These are phyloP conservation scores for Babjeviella inositovora DNA, from an alignment of 805 yeast genomes.

Conservation along the genomic window DNA sequence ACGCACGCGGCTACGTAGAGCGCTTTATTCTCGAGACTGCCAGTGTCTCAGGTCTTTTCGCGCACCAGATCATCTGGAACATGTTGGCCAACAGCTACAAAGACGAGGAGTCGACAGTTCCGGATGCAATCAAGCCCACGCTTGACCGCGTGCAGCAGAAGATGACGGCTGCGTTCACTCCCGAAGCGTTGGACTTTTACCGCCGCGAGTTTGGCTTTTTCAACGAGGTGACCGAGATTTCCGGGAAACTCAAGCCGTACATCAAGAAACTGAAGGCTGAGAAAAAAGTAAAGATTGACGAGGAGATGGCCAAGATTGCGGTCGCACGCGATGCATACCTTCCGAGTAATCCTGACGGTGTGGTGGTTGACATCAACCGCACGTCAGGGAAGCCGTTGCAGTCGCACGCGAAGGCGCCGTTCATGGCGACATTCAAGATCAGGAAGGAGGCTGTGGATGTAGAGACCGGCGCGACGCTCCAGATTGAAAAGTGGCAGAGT, in stretches of 20 bases:
- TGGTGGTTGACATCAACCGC: slow-evolving; percentile 81
- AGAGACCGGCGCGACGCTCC: slow-evolving; percentile 9
- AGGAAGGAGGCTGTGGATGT: slow-evolving; percentile 33
- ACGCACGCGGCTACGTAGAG: slow-evolving; percentile 70
- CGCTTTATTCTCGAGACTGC: slow-evolving; percentile 86
- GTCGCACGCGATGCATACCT: slow-evolving; percentile 76
- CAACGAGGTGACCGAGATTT: slow-evolving; percentile 79
- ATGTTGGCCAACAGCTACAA: slow-evolving; percentile 85
- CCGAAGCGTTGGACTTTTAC: slow-evolving; percentile 50
- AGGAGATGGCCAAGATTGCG: slow-evolving; percentile 71
- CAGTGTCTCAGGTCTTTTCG: slow-evolving; percentile 75
- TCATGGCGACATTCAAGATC: slow-evolving; percentile 89
- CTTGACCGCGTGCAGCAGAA: slow-evolving; percentile 56
- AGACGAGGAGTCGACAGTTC: slow-evolving; percentile 73
- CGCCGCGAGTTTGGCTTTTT: slow-evolving; percentile 79
- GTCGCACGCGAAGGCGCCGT: slow-evolving; percentile 98
- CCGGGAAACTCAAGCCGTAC: slow-evolving; percentile 89
- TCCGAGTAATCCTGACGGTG: slow-evolving; percentile 95
- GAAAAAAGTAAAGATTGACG: slow-evolving; percentile 90
- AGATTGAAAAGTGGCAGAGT: slow-evolving; percentile 66
- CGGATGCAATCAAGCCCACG: slow-evolving; percentile 71
- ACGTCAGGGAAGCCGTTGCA: slow-evolving; percentile 90
- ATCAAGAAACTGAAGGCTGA: slow-evolving; percentile 92
- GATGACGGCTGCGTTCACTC: slow-evolving; percentile 47
- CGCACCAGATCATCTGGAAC: slow-evolving; percentile 98